Base-by-base conservation (phyloP, 441 rosid species). In the Erodium texanum region DNA sequence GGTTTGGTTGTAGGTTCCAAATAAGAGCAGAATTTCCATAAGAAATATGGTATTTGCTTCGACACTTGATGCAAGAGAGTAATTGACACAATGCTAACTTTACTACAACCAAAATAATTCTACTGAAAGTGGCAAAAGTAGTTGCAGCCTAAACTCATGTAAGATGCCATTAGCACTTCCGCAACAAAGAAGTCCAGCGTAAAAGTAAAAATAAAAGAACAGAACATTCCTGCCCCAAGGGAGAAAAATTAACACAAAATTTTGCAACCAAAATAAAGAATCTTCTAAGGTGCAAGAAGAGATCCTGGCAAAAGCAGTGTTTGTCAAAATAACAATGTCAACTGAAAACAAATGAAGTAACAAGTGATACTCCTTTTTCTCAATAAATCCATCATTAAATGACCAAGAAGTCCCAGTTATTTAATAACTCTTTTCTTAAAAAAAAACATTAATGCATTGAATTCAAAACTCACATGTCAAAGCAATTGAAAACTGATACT, bases 51-150 rank as follows among this genome's bases (percentile, higher is more conserved):
- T 11, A 19, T 56, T 56, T 56, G 20, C 24, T 56, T 56, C 19
- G 24, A 7, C 62, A 56, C 62, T 16, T n/a, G 59, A 54, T 54
- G 61, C 61, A 54, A 16, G 61, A 19, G 20, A 54, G 61, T 54
- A 19, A 18, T 16, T 16, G 61, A 8, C 11, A 18, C 9, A 56
- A 56, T 56, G 24, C 23, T 56, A 19, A 56, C 7, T 7, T 56
- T 56, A 32, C 18, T 19, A 56, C 62, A 56, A 19, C 12, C 62
- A 56, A 56, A 19, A 56, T 19, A 56, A 19, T 56, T 19, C 11
- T 56, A 56, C 62, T 18, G 23, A 20, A 56, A 56, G 62, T 19
- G 62, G 3, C 62, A 54, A 54, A 19, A 56, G 62, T 20, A 11
- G 24, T 16, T 56, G 62, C 23, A 56, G 62, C 62, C 62, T 24